phyloP scores from a whole-genome alignment of 2,329 filamentous ascomycete genomes.

The Thermoascus crustaceus region DNA sequence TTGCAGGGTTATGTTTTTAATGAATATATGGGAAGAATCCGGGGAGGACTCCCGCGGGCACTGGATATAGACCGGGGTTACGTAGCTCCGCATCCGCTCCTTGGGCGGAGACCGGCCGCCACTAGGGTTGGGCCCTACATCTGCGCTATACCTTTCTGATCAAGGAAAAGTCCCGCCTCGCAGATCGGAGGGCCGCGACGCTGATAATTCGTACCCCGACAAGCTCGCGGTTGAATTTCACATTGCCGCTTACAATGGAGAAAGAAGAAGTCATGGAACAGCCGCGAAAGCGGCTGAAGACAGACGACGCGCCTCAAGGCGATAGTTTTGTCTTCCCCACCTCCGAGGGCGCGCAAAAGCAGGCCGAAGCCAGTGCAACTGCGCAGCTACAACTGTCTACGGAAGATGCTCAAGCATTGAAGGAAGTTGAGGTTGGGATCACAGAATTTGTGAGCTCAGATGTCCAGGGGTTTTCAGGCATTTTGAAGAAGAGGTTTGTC shows the following conservation, averaged over 20 bases:
- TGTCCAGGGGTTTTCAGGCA: slow-evolving; percentile 53
- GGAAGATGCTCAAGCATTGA: slow-evolving; percentile 26
- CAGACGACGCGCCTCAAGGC: slow-evolving; percentile 12
- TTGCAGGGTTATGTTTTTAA: too few species aligned
- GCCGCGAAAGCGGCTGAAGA: slow-evolving; percentile 16
- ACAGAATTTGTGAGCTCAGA: slow-evolving; percentile 52
- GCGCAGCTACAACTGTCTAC: slow-evolving; percentile 7
- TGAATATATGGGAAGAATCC: too few species aligned
- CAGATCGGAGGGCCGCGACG: neutral
- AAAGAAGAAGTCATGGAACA: slow-evolving; percentile 10
- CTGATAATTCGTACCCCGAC: neutral
- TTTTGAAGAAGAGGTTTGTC: slow-evolving; percentile 57
- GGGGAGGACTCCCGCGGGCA: too few species aligned
- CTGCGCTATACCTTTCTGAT: neutral
- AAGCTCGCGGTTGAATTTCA: neutral
- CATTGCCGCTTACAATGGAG: slow-evolving; percentile 3
- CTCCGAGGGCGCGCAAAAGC: slow-evolving; percentile 10
- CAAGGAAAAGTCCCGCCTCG: neutral
- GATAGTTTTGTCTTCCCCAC: slow-evolving; percentile 11
- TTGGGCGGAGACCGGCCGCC: neutral
- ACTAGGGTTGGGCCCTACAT: neutral
- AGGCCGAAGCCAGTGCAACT: slow-evolving; percentile 5
- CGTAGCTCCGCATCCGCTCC: too few species aligned
- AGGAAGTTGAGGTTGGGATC: slow-evolving; percentile 50
- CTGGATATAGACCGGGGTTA: too few species aligned